phyloP scores from a whole-genome alignment of 495 filamentous ascomycete genomes.

The Penicillium paxilli region DNA sequence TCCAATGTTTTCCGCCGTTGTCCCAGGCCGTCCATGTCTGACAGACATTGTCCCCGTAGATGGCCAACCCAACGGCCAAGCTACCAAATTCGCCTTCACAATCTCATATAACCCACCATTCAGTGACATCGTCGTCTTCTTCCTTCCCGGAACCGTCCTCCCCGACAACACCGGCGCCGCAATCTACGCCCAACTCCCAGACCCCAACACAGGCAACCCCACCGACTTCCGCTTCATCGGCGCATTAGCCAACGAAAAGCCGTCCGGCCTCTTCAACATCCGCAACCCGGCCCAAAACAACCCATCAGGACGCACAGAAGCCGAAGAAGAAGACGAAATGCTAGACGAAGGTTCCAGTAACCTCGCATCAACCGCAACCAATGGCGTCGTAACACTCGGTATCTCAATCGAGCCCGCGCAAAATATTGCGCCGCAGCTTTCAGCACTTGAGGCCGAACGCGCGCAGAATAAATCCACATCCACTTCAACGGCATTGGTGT shows the following conservation, averaged over 20 bases:
- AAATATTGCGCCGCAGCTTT: slow-evolving; percentile 68
- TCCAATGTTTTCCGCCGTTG: slow-evolving; percentile 59
- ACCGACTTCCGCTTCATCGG: slow-evolving; percentile 78
- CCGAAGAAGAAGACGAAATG: slow-evolving; percentile 43
- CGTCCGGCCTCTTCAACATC: slow-evolving; percentile 83
- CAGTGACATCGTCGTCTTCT: slow-evolving; percentile 83
- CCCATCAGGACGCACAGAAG: slow-evolving; percentile 24
- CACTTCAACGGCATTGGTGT: slow-evolving; percentile 29
- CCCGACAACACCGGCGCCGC: slow-evolving; percentile 78
- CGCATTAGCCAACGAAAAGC: slow-evolving; percentile 83
- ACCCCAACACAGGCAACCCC: slow-evolving; percentile 28
- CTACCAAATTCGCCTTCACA: slow-evolving; percentile 67
- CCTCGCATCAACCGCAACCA: slow-evolving; percentile 7
- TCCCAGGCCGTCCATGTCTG: slow-evolving; percentile 59
- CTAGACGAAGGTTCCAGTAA: slow-evolving; percentile 37
- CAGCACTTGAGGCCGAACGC: slow-evolving; percentile 50
- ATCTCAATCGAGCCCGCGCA: slow-evolving; percentile 77
- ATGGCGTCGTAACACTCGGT: slow-evolving; percentile 64
- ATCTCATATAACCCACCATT: slow-evolving; percentile 61
- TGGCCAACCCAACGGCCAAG: slow-evolving; percentile 45
- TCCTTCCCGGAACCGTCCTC: slow-evolving; percentile 75
- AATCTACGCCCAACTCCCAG: slow-evolving; percentile 78
- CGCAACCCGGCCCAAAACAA: slow-evolving; percentile 11
- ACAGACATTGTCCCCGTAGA: slow-evolving; percentile 59
- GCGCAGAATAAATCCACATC: slow-evolving; percentile 11